Conservation (phyloP, 2,329 filamentous ascomycete genomes). For the Samsoniella hepiali region DNA sequence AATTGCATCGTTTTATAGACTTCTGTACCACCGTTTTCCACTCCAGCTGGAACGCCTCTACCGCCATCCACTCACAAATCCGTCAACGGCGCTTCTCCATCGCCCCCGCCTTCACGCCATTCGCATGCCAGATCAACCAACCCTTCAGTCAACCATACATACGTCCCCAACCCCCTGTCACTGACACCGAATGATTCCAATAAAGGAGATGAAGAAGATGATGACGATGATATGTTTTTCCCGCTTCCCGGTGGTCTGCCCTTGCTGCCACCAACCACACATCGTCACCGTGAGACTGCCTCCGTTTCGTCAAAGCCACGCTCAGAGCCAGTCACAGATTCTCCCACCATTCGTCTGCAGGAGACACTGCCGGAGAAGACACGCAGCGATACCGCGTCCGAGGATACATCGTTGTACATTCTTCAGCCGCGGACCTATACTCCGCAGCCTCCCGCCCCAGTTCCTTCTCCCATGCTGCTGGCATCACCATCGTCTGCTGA, state of each 20-base stretch:
- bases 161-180: background rate
- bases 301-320: conserved; percentile 12
- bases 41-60: background rate
- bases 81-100: conserved; percentile 12
- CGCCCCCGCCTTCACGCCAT: conserved; percentile 10
- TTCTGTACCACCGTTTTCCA: conserved; percentile 13
- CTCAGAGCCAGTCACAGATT: background rate
- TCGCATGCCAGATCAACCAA: conserved; percentile 10
- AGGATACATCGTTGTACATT: conserved; percentile 46
- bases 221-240: conserved; percentile 15
- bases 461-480: conserved; percentile 45
- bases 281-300: background rate
- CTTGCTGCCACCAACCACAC: conserved; percentile 10
- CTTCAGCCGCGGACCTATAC: conserved; percentile 58
- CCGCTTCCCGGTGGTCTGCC: conserved; percentile 17
- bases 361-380: background rate
- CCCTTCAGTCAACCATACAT: background rate
- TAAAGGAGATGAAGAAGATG: conserved; percentile 15
- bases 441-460: conserved; percentile 46
- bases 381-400: background rate
- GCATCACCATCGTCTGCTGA: conserved; percentile 22
- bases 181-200: conserved; percentile 16
- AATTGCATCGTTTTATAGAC: background rate
- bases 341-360: background rate
- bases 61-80: background rate